Conservation (phyloP, 441 rosid species). For the Adansonia madagascariensis region DNA sequence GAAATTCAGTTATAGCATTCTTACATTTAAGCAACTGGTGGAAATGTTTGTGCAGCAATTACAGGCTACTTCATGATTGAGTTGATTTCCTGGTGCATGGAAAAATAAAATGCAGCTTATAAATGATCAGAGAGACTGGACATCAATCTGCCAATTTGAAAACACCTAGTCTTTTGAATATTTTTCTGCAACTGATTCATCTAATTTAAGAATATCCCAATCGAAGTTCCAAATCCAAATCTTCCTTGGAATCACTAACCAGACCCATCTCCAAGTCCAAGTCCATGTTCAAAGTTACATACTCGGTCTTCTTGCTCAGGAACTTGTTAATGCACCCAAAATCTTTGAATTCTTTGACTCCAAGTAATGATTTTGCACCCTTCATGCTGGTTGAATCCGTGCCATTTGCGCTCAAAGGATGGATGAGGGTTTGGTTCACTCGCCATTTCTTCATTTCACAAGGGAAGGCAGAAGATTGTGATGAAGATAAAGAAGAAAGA, state of each 20-base stretch:
- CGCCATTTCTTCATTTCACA: slow-evolving; percentile 44
- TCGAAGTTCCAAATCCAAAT: slow-evolving; percentile 91
- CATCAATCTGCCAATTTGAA: not conserved
- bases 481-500: slow-evolving; percentile 43
- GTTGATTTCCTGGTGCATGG: slow-evolving; percentile 11
- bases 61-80: slow-evolving; percentile 15
- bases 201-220: slow-evolving; percentile 54
- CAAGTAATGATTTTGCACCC: slow-evolving; percentile 30
- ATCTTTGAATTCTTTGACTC: slow-evolving; percentile 27
- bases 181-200: not conserved
- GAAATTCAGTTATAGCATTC: slow-evolving; percentile 11
- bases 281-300: slow-evolving; percentile 52
- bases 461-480: slow-evolving; percentile 42
- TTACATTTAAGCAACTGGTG: not conserved
- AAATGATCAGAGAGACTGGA: not conserved
- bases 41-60: not conserved
- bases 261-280: slow-evolving; percentile 79
- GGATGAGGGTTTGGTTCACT: slow-evolving; percentile 28
- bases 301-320: slow-evolving; percentile 49
- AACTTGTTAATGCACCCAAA: slow-evolving; percentile 37
- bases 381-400: slow-evolving; percentile 29
- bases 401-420: slow-evolving; percentile 36
- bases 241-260: slow-evolving; percentile 54
- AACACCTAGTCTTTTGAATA: not conserved
- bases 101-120: not conserved